A percentile compares a stretch with the other conserved stretches of the same genome.
phyloP scores from a whole-genome alignment of 2,329 filamentous ascomycete genomes.

The Rugonectria rugulosa region DNA sequence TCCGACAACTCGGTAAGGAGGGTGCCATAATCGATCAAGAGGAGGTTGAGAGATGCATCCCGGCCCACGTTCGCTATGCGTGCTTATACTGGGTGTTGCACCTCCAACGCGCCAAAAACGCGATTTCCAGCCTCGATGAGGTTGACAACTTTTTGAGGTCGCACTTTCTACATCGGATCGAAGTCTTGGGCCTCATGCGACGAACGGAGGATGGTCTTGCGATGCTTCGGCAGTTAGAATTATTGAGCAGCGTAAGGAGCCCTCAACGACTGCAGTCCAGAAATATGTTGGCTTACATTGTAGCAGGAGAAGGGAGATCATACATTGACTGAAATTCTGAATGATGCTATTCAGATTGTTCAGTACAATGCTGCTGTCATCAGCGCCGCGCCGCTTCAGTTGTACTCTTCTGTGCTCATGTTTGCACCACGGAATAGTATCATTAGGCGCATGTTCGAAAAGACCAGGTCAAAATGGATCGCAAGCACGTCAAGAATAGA shows the following conservation, averaged over 20 bases:
- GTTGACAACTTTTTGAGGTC: neutral
- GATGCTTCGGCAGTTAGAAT: neutral
- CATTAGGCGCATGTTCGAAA: neutral
- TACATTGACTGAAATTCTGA: neutral
- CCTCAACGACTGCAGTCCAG: neutral
- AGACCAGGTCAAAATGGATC: neutral
- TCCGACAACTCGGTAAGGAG: neutral
- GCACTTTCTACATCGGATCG: neutral
- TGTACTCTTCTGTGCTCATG: neutral
- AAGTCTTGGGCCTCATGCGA: neutral
- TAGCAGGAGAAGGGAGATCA: neutral
- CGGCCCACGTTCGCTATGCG: neutral
- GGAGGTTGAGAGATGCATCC: neutral
- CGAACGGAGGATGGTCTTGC: neutral
- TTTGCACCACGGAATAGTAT: neutral
- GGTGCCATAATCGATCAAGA: neutral
- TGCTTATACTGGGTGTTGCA: neutral
- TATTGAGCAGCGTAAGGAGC: neutral
- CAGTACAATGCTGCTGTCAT: neutral
- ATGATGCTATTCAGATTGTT: neutral
- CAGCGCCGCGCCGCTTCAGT: neutral
- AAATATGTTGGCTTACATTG: neutral
- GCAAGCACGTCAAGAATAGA: neutral
- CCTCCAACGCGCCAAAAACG: neutral
- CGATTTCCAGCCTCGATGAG: neutral